Evolutionary conservation across 1,284 basidiomycete genomes (phyloP).

Genomic region (Sanghuangporus baumii): DNA sequence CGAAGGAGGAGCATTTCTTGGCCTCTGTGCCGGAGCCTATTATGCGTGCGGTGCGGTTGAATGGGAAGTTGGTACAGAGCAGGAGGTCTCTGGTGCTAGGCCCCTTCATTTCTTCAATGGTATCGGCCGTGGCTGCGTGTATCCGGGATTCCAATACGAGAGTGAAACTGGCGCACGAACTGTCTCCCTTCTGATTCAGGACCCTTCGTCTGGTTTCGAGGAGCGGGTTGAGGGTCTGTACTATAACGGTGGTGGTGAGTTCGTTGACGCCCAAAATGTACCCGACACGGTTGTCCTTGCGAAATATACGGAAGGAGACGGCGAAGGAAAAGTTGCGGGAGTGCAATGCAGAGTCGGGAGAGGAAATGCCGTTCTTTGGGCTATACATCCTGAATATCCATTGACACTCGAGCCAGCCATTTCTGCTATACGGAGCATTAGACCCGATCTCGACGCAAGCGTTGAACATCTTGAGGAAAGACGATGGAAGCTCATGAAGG

Average conservation of each 20-base stretch:
- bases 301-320: slow-evolving; percentile 17
- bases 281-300: slow-evolving; percentile 19
- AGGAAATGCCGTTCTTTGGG: slow-evolving; percentile 59
- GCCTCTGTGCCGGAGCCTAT: slow-evolving; percentile 59
- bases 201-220: slow-evolving; percentile 7
- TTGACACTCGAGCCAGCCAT: slow-evolving; percentile 37
- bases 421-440: slow-evolving; percentile 29
- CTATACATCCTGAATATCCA: slow-evolving; percentile 60
- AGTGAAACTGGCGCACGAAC: slow-evolving; percentile 29
- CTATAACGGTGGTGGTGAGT: slow-evolving; percentile 51
- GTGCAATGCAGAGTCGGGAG: slow-evolving; percentile 44
- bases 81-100: slow-evolving; percentile 43
- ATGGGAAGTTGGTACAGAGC: slow-evolving; percentile 40
- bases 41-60: slow-evolving; percentile 38
- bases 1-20: slow-evolving; percentile 64
- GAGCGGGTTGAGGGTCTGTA: slow-evolving; percentile 32
- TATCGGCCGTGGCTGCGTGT: slow-evolving; percentile 45
- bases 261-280: slow-evolving; percentile 29
- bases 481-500: slow-evolving; percentile 36
- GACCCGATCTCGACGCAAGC: slow-evolving; percentile 26
- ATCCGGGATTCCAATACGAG: slow-evolving; percentile 48
- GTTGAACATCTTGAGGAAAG: slow-evolving; percentile 32
- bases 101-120: slow-evolving; percentile 56
- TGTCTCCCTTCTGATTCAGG: slow-evolving; percentile 17
- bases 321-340: slow-evolving; percentile 39